phyloP scores from a whole-genome alignment of 768 basidiomycete species.

The Serendipita sp. region DNA sequence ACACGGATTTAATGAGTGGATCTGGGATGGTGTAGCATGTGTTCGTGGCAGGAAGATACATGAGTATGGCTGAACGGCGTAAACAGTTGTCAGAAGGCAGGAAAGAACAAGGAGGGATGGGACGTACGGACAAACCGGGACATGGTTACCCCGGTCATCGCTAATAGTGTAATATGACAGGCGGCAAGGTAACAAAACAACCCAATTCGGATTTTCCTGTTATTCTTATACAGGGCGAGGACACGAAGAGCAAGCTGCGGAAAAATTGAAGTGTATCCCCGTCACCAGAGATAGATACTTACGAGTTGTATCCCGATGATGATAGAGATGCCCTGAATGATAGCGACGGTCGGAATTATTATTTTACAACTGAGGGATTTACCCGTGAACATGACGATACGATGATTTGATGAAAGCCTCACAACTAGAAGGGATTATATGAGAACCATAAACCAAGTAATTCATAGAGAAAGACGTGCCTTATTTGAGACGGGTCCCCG shows the following conservation, averaged over 20 bases:
- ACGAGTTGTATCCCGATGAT: constrained; percentile 4
- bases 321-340: constrained; percentile 2
- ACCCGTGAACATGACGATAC: no score
- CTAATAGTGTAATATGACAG: neutral
- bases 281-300: no score
- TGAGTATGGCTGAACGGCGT: neutral
- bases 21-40: constrained; percentile 1
- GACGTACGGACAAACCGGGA: neutral
- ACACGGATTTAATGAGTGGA: neutral
- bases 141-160: neutral
- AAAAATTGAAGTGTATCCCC: neutral
- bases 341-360: neutral
- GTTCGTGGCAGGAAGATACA: neutral
- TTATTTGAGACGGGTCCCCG: neutral
- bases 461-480: neutral
- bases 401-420: neutral
- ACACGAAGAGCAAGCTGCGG: neutral
- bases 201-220: neutral
- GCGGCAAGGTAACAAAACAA: neutral
- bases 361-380: neutral
- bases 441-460: neutral
- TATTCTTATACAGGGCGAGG: constrained; percentile 4
- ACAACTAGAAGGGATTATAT: neutral
- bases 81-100: neutral
- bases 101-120: neutral